These are phyloP conservation scores for Striga hermonthica DNA, from an alignment of 305 asterid species.

Conservation along the genomic window DNA sequence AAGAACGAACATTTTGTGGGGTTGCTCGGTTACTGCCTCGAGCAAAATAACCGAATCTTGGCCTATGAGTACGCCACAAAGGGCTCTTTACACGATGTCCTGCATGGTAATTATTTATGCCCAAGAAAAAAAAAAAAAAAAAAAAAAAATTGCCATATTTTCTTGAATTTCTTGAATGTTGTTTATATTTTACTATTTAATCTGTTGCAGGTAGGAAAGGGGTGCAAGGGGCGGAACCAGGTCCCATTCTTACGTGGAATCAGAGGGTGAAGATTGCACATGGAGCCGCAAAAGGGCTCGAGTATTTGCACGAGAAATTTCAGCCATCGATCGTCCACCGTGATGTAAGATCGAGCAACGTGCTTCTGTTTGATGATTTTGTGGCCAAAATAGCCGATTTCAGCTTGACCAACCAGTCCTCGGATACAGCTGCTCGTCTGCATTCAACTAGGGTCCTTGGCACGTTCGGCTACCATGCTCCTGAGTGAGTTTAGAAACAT, in stretches of 20 bases:
- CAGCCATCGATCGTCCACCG: constrained; percentile 23
- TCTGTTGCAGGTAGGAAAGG: constrained; percentile 47
- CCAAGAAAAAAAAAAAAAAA: too few species aligned
- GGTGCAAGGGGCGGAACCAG: constrained; percentile 50
- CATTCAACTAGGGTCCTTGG: constrained; percentile 25
- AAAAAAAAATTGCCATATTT: too few species aligned
- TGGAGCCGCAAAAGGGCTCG: constrained; percentile 29
- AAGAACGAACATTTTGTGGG: not conserved
- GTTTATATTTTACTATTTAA: too few species aligned
- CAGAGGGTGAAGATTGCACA: constrained; percentile 31
- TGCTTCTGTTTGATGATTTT: constrained; percentile 26
- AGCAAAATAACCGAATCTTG: too few species aligned
- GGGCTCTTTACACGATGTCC: too few species aligned
- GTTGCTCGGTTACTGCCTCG: too few species aligned
- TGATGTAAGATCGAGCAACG: constrained; percentile 29
- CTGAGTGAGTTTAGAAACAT: constrained; percentile 24
- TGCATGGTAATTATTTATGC: too few species aligned
- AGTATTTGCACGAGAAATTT: constrained; percentile 29
- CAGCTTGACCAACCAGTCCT: constrained; percentile 9
- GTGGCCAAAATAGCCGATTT: constrained; percentile 30
- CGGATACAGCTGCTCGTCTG: constrained; percentile 8
- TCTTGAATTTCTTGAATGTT: too few species aligned
- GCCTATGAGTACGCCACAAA: too few species aligned
- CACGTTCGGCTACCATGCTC: constrained; percentile 28
- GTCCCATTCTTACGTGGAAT: constrained; percentile 44